Percentiles rank a stretch among this genome's conserved stretches.
These are phyloP conservation scores for Garcia nutans DNA, from an alignment of 345 rosid species.

Conservation along the genomic window DNA sequence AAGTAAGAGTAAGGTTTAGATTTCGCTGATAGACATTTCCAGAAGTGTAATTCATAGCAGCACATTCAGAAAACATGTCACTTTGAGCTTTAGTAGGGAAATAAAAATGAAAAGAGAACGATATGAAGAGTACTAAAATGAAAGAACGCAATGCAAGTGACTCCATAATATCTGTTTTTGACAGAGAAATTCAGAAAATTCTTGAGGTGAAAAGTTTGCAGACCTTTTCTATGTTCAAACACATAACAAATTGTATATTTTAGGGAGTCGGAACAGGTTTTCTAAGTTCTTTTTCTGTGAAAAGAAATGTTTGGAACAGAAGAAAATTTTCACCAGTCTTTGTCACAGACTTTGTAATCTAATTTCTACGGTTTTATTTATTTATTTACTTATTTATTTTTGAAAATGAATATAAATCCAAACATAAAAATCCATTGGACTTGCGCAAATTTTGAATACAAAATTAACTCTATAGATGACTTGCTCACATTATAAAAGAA, in stretches of 20 bases:
- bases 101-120: background rate
- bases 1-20: constrained; percentile 23
- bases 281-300: background rate
- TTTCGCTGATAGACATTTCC: constrained; percentile 26
- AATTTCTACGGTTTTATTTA: background rate
- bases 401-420: constrained; percentile 1
- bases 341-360: background rate
- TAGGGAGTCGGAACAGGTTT: background rate
- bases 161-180: constrained; percentile 5
- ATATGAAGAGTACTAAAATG: background rate
- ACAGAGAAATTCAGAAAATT: no score
- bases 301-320: background rate
- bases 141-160: background rate
- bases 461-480: background rate
- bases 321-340: no score
- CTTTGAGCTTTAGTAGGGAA: background rate
- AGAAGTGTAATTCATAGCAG: constrained; percentile 21
- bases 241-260: background rate
- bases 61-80: background rate
- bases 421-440: constrained; percentile 1
- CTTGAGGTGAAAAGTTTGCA: background rate
- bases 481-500: background rate
- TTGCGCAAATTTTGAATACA: background rate
- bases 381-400: no score
- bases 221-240: background rate